phyloP scores from a whole-genome alignment of 768 basidiomycete genomes.

The Jaapia argillacea region DNA sequence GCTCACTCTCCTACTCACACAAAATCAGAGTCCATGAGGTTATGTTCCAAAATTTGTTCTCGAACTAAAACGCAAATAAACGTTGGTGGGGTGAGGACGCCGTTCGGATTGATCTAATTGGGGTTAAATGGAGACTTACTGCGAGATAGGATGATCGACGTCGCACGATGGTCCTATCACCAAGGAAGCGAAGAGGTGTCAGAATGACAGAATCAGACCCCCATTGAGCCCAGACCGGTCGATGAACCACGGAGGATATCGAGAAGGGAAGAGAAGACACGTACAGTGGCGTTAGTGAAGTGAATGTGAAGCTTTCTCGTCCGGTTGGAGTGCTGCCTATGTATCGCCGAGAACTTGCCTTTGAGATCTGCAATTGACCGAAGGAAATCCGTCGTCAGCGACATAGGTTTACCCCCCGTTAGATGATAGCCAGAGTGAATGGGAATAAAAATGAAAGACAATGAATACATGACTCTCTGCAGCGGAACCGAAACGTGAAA shows the following conservation, averaged over 20 bases:
- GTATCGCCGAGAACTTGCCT: slow-evolving; percentile 38
- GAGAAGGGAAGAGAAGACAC: slow-evolving; percentile 12
- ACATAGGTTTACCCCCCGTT: too few relatives aligned
- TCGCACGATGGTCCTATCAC: slow-evolving; percentile 35
- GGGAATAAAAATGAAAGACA: neutral
- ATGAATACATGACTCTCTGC: too few relatives aligned
- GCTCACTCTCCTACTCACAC: slow-evolving; percentile 11
- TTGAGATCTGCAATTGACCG: slow-evolving; percentile 45
- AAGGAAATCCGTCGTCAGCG: too few relatives aligned
- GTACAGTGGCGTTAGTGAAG: slow-evolving; percentile 47
- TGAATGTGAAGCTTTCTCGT: slow-evolving; percentile 41
- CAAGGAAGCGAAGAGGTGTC: slow-evolving; percentile 5
- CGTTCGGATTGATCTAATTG: neutral
- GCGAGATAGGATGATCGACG: slow-evolving; percentile 33
- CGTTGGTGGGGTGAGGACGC: neutral
- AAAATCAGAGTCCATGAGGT: slow-evolving; percentile 13
- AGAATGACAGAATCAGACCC: too few relatives aligned
- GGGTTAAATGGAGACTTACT: too few relatives aligned
- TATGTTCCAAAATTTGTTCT: slow-evolving; percentile 14
- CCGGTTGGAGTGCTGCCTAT: slow-evolving; percentile 38
- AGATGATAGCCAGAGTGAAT: neutral
- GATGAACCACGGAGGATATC: too few relatives aligned
- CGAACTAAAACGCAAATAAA: slow-evolving; percentile 14
- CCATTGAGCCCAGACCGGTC: too few relatives aligned
- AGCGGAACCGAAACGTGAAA: too few relatives aligned